Percentiles rank a stretch among this genome's conserved stretches.
Conservation (phyloP, 1,139 yeast genomes). For the Geotrichum histeridarum region DNA sequence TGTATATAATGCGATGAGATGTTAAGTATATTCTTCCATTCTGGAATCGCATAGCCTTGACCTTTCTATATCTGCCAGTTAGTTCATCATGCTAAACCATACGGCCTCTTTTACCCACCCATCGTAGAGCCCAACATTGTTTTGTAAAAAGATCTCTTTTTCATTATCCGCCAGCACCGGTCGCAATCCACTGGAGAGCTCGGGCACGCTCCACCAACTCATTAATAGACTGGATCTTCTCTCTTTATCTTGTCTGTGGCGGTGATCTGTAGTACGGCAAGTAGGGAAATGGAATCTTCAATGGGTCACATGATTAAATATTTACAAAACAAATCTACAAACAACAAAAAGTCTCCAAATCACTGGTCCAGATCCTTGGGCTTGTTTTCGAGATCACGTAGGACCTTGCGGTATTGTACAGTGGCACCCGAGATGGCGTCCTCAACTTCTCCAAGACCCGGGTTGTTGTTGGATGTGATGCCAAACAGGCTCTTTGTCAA, state of each 20-base stretch:
- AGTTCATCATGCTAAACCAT: not conserved
- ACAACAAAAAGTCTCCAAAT: not conserved
- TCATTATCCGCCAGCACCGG: slow-evolving; percentile 46
- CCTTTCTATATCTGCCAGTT: slow-evolving; percentile 43
- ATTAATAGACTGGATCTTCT: not conserved
- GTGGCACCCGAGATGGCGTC: slow-evolving; percentile 39
- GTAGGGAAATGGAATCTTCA: not conserved
- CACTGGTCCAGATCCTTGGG: not conserved
- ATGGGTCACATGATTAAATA: slow-evolving; percentile 10
- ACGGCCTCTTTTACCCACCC: slow-evolving; percentile 25
- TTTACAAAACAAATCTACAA: not conserved
- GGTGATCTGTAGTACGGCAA: not conserved
- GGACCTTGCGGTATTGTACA: slow-evolving; percentile 6
- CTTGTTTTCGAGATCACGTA: slow-evolving; percentile 5
- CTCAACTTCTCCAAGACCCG: slow-evolving; percentile 47
- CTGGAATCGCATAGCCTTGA: slow-evolving; percentile 59
- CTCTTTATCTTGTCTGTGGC: too few relatives aligned
- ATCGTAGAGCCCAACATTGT: slow-evolving; percentile 36
- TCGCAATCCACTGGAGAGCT: slow-evolving; percentile 45
- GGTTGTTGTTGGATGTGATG: slow-evolving; percentile 40
- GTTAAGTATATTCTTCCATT: slow-evolving; percentile 77
- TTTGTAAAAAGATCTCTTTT: slow-evolving; percentile 39
- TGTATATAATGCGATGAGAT: slow-evolving; percentile 62
- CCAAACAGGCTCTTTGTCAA: slow-evolving; percentile 28
- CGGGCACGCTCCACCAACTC: slow-evolving; percentile 42